Conservation (phyloP, 225 moss, liverwort and hornwort genomes). For the Polytrichum commune region DNA sequence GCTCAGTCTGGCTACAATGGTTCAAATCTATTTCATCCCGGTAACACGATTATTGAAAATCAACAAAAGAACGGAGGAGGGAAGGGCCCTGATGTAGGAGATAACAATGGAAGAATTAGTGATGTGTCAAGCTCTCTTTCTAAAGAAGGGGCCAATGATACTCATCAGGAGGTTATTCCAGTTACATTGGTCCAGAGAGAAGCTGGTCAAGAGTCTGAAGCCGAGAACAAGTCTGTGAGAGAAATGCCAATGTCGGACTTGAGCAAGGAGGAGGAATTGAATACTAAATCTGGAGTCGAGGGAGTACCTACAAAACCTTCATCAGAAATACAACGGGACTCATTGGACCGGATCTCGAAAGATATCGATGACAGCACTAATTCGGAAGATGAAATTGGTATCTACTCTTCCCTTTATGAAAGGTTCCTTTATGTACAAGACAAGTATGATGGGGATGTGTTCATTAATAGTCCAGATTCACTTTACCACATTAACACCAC, state of each 20-base stretch:
- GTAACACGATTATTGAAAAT: not conserved
- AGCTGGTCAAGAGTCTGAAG: not conserved
- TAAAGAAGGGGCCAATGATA: conserved; percentile 4
- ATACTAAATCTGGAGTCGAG: too few relatives aligned
- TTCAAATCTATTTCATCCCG: not conserved
- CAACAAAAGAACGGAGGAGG: not conserved
- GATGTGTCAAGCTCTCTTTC: conserved; percentile 7
- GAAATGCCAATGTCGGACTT: not conserved
- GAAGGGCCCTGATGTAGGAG: not conserved
- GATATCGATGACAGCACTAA: too few relatives aligned
- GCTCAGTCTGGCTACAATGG: not conserved
- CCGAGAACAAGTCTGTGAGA: conserved; percentile 4
- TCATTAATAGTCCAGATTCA: too few relatives aligned
- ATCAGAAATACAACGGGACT: too few relatives aligned
- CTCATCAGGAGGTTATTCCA: not conserved
- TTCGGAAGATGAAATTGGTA: too few relatives aligned
- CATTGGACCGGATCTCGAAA: too few relatives aligned
- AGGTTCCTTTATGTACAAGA: too few relatives aligned
- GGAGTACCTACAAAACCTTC: too few relatives aligned
- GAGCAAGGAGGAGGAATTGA: too few relatives aligned
- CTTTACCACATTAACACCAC: too few relatives aligned
- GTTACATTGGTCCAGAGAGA: conserved; percentile 1
- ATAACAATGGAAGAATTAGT: not conserved
- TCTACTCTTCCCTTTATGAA: too few relatives aligned
- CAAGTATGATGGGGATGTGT: too few relatives aligned